Evolutionary conservation across 116 monocot species (phyloP).

Genomic region (Posidonia oceanica): DNA sequence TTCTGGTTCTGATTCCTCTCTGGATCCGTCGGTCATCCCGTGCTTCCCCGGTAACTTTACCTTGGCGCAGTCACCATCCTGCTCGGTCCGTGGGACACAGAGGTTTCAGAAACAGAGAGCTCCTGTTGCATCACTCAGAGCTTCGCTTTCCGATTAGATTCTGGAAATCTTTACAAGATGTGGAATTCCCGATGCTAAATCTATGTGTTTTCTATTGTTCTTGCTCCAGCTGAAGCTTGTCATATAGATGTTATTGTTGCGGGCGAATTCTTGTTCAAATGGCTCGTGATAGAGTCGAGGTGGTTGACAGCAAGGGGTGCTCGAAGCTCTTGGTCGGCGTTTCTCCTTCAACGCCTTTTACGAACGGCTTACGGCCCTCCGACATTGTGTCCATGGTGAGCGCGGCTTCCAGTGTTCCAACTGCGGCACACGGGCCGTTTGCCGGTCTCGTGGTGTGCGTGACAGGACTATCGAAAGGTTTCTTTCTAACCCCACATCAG

Average conservation of each 20-base stretch:
- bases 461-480: conserved; percentile 97
- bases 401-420: conserved; percentile 5
- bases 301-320: conserved; percentile 70
- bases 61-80: background rate
- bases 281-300: conserved; percentile 43
- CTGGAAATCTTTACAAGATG: background rate
- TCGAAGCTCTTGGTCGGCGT: conserved; percentile 43
- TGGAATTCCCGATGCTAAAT: background rate
- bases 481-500: background rate
- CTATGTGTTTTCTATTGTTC: too few species aligned
- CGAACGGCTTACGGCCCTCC: conserved; percentile 17
- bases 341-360: background rate
- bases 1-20: too few species aligned
- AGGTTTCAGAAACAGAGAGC: background rate
- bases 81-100: background rate
- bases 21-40: background rate
- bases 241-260: background rate
- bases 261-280: conserved; percentile 10
- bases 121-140: background rate
- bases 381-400: conserved; percentile 23
- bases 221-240: background rate
- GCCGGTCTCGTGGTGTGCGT: conserved; percentile 83
- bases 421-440: conserved; percentile 33
- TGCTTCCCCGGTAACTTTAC: background rate
- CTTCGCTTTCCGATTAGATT: background rate